Evolutionary conservation across 1,139 yeast species (phyloP), one percentile per base, ranked within the genome.

Genomic region (Suhomyces maxii): DNA sequence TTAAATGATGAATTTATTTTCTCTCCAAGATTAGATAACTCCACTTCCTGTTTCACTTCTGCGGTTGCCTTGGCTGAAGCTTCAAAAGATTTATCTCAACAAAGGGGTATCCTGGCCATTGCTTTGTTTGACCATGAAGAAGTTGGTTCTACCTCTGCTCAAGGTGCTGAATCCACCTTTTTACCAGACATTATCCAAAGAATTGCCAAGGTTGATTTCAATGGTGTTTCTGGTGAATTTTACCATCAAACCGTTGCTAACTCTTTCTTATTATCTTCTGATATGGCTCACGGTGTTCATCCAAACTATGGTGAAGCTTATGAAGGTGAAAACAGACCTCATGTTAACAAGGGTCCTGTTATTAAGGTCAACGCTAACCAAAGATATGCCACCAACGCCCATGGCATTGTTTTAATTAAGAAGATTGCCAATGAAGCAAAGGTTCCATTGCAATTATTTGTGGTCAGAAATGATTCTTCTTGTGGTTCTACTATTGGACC

Each of bases 401-500:
- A 93, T 0, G 98, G 99, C 28, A 79, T 89, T 50, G 89, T 90
- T 1, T 67, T 93, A 48, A 59, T 91, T 48, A 86, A 90, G 63
- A 77, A 83, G 53, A 69, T 87, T 43, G 97, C 96, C 5, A 77
- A 83, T 45, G 61, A 61, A 37, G 84, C 82, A 4, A 70, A 80
- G 53, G 84, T 86, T 12, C 91, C 93, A 10, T 67, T 87, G 49
- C 95, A 86, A 61, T 64, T 90, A 49, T 90, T 93, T 71, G 98
- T 91, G 30, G 96, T 87, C 26, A 79, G 95, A 50, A 93, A 93
- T 62, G 96, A 88, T 58, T 84, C 95, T 1, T 89, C 97, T 3
- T 93, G 98, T 68, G 99, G 99, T 1, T 86, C 96, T 3, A 93
- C 99, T 2, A 93, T 93, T 59, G 99, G 99, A 1, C 98, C 99